Evolutionary conservation across 257 asterid species (phyloP).

Genomic region (Plantago major): DNA sequence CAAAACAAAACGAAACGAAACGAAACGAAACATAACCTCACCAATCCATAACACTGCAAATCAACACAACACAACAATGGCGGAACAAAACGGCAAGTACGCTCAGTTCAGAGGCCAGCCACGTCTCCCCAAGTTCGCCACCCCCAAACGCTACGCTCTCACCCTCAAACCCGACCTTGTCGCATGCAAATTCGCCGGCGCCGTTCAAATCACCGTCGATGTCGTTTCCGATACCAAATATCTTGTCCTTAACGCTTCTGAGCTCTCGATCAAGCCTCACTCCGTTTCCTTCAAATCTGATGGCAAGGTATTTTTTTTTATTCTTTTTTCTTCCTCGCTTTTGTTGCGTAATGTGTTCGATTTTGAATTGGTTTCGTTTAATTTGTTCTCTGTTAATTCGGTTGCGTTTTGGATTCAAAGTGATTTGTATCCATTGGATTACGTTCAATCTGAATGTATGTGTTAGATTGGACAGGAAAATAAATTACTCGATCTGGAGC

Average conservation of each 20-base stretch:
- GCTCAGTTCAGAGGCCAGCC: slow-evolving; percentile 73
- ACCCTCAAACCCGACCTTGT: slow-evolving; percentile 71
- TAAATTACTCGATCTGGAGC: background rate
- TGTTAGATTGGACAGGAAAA: background rate
- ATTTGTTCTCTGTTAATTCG: background rate
- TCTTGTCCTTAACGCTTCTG: slow-evolving; percentile 85
- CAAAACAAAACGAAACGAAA: no score
- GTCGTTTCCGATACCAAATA: slow-evolving; percentile 63
- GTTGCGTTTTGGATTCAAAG: no score
- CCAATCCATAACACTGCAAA: no score
- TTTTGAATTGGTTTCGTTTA: background rate
- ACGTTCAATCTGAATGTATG: background rate
- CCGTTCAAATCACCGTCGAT: slow-evolving; percentile 57
- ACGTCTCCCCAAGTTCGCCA: slow-evolving; percentile 82
- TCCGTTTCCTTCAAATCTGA: slow-evolving; percentile 50
- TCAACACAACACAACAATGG: slow-evolving; percentile 30
- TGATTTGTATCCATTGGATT: background rate
- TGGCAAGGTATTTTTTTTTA: slow-evolving; percentile 35
- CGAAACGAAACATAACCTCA: no score
- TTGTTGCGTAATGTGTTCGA: background rate
- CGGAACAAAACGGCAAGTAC: slow-evolving; percentile 38
- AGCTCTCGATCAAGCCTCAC: slow-evolving; percentile 51
- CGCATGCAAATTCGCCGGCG: slow-evolving; percentile 80
- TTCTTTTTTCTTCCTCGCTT: no score
- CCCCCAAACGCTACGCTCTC: slow-evolving; percentile 80